These are phyloP conservation scores for Nitzschia inconspicua DNA, from an alignment of 108 stramenopile genomes.

Conservation along the genomic window DNA sequence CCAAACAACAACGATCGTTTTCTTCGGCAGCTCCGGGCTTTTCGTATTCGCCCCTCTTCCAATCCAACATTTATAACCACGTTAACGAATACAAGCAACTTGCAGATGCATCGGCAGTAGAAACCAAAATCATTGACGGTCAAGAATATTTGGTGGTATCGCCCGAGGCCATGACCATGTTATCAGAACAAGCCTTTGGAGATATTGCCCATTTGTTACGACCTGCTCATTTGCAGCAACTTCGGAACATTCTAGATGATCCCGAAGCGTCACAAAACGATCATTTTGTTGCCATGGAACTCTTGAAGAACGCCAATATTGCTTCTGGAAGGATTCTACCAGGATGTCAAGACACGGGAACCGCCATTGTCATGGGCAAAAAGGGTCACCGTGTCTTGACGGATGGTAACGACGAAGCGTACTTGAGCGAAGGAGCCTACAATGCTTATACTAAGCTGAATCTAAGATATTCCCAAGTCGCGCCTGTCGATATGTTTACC, in stretches of 20 bases:
- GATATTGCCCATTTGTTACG: slow-evolving; percentile 94
- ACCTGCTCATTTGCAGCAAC: slow-evolving; percentile 85
- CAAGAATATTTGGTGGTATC: slow-evolving; percentile 45
- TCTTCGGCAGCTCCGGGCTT: slow-evolving; percentile 20
- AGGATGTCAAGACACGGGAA: slow-evolving; percentile 96
- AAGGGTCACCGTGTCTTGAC: slow-evolving; percentile 89
- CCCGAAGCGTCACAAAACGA: slow-evolving; percentile 94
- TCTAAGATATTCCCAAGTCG: slow-evolving; percentile 91
- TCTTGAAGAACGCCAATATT: slow-evolving; percentile 95
- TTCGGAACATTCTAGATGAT: slow-evolving; percentile 93
- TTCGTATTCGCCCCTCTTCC: slow-evolving; percentile 70
- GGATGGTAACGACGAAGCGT: slow-evolving; percentile 93
- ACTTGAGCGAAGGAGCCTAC: slow-evolving; percentile 83
- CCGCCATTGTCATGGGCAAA: slow-evolving; percentile 93
- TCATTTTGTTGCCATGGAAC: slow-evolving; percentile 93
- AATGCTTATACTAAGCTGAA: slow-evolving; percentile 91
- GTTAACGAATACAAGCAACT: slow-evolving; percentile 58
- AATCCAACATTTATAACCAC: slow-evolving; percentile 41
- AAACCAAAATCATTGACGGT: slow-evolving; percentile 50
- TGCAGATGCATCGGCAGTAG: slow-evolving; percentile 48
- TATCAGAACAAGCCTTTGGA: slow-evolving; percentile 74
- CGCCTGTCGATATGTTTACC: slow-evolving; percentile 92
- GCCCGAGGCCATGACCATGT: slow-evolving; percentile 42
- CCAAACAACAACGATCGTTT: too few species aligned
- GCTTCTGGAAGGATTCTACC: slow-evolving; percentile 87